These are phyloP conservation scores for Aspergillus cristatus DNA, from an alignment of 495 filamentous ascomycete genomes.

Conservation along the genomic window DNA sequence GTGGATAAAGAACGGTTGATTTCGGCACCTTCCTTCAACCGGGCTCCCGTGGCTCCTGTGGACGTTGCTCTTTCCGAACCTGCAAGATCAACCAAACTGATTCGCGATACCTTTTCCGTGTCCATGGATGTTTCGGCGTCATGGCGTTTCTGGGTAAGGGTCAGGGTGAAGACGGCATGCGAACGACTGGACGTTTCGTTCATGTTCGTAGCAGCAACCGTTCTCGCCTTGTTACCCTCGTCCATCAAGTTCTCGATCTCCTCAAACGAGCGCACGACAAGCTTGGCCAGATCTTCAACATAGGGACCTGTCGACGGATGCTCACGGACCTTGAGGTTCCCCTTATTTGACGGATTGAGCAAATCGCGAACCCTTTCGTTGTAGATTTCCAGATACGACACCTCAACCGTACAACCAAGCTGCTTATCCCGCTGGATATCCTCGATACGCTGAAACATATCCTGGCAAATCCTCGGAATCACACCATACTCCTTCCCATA, in stretches of 20 bases:
- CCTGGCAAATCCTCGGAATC: slow-evolving; percentile 94
- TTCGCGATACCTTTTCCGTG: slow-evolving; percentile 95
- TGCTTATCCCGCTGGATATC: slow-evolving; percentile 68
- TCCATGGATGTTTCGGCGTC: slow-evolving; percentile 93
- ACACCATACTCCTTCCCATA: slow-evolving; percentile 95
- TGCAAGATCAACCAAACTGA: slow-evolving; percentile 94
- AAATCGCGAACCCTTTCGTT: slow-evolving; percentile 97
- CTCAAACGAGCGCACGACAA: slow-evolving; percentile 92
- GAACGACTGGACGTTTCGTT: slow-evolving; percentile 98
- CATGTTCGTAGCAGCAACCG: slow-evolving; percentile 98
- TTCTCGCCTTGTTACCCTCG: slow-evolving; percentile 96
- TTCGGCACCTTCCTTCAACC: slow-evolving; percentile 96
- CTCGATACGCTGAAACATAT: slow-evolving; percentile 87
- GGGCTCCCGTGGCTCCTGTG: slow-evolving; percentile 89
- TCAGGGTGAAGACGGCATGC: slow-evolving; percentile 96
- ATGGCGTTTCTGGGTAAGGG: slow-evolving; percentile 86
- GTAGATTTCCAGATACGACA: slow-evolving; percentile 98
- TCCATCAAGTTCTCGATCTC: slow-evolving; percentile 99
- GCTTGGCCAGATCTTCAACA: slow-evolving; percentile 92
- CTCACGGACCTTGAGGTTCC: slow-evolving; percentile 93
- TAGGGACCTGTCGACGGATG: slow-evolving; percentile 97
- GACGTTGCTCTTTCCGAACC: slow-evolving; percentile 95
- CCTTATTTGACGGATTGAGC: slow-evolving; percentile 91
- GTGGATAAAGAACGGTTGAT: slow-evolving; percentile 97
- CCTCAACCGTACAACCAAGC: slow-evolving; percentile 85